Percentiles rank a stretch among this genome's conserved stretches.
Conservation (phyloP, 1,284 basidiomycete genomes). For the Paramarasmius palmivorus region DNA sequence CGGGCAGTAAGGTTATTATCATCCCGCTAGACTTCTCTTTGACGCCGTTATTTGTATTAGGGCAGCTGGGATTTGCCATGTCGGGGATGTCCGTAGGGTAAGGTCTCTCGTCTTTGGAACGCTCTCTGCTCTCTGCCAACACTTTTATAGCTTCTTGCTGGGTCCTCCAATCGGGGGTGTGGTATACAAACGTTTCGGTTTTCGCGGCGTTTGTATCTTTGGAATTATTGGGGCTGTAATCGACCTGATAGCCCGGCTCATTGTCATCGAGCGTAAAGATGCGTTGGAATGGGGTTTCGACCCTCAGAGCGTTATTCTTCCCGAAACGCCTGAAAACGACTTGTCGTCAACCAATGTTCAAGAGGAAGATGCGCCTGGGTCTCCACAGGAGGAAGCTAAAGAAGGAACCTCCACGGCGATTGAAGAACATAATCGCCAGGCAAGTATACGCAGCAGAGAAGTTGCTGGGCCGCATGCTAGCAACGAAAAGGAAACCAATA, state of each 20-base stretch:
- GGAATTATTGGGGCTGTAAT: conserved; percentile 57
- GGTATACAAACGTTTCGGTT: conserved; percentile 68
- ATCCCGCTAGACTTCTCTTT: not conserved
- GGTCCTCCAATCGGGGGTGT: conserved; percentile 73
- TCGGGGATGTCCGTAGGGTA: conserved; percentile 70
- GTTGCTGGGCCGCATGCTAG: too few relatives aligned
- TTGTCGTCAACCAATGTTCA: conserved; percentile 4
- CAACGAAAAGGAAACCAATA: not conserved
- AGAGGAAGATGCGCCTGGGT: not conserved
- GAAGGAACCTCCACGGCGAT: not conserved
- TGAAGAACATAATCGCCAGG: not conserved
- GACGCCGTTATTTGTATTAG: conserved; percentile 33
- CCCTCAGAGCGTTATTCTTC: conserved; percentile 30
- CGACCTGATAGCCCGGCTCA: conserved; percentile 63
- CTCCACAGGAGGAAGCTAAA: not conserved
- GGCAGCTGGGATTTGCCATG: conserved; percentile 74
- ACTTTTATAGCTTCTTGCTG: conserved; percentile 48
- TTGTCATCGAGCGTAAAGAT: conserved; percentile 65
- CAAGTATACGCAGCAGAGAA: too few relatives aligned
- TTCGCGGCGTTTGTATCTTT: conserved; percentile 75
- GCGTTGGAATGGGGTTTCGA: conserved; percentile 56
- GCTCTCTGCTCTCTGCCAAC: too few relatives aligned
- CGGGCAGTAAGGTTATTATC: conserved; percentile 54
- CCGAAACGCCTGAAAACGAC: conserved; percentile 6
- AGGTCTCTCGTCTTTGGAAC: conserved; percentile 12